These are phyloP conservation scores for Dactylella cylindrospora DNA, from an alignment of 2,329 filamentous ascomycete genomes.

Conservation along the genomic window DNA sequence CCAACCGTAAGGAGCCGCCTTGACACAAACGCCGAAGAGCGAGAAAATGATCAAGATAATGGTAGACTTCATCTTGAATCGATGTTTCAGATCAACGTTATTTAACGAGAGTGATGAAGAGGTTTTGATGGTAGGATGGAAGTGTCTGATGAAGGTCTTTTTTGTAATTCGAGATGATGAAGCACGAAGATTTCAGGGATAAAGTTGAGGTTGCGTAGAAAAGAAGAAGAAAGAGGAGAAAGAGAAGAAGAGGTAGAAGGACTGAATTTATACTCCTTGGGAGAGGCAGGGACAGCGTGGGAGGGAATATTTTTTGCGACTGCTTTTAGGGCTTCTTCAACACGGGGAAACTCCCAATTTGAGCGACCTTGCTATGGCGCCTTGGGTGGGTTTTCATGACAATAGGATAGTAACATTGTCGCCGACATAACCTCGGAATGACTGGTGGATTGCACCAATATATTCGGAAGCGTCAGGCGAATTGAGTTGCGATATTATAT, in stretches of 20 bases:
- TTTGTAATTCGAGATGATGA: conserved; percentile 11
- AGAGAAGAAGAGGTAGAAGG: not conserved
- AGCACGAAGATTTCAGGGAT: not conserved
- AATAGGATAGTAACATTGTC: too few species aligned
- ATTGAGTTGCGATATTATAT: too few species aligned
- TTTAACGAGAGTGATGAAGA: conserved; percentile 42
- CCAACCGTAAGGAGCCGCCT: conserved; percentile 31
- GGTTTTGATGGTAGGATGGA: not conserved
- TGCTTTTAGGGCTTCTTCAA: too few species aligned
- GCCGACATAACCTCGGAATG: too few species aligned
- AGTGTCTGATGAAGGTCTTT: conserved; percentile 3
- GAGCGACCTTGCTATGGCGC: too few species aligned
- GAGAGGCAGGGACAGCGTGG: not conserved
- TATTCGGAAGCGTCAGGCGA: too few species aligned
- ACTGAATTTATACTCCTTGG: too few species aligned
- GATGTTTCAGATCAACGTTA: conserved; percentile 7
- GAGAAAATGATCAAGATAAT: conserved; percentile 28
- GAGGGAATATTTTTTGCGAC: not conserved
- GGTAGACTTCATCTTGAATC: conserved; percentile 40
- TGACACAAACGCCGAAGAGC: conserved; percentile 31
- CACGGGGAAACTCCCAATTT: too few species aligned
- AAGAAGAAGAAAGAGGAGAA: conserved; percentile 10
- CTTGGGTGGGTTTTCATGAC: too few species aligned
- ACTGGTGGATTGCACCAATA: too few species aligned
- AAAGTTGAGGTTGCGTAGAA: conserved; percentile 16